phyloP scores from a whole-genome alignment of 352 stramenopile genomes.

The Globisporangium uncinulatum region DNA sequence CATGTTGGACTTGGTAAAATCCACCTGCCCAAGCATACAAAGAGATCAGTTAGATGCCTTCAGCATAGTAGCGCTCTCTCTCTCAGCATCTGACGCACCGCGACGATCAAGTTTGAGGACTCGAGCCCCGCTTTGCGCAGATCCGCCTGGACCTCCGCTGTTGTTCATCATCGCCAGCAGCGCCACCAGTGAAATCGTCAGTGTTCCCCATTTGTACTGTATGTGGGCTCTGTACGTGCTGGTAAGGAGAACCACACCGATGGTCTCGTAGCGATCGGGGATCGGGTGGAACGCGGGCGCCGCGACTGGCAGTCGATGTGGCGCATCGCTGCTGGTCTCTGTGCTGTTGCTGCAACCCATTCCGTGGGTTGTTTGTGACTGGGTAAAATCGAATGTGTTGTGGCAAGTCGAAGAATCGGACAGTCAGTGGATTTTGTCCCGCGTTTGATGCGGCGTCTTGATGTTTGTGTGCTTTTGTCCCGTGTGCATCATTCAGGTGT shows the following conservation, averaged over 20 bases:
- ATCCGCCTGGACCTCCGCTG: slow-evolving; percentile 25
- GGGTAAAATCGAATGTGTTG: too few relatives aligned
- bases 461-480: too few relatives aligned
- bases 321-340: not conserved
- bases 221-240: not conserved
- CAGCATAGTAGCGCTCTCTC: not conserved
- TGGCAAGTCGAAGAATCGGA: too few relatives aligned
- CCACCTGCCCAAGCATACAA: slow-evolving; percentile 25
- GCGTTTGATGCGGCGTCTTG: too few relatives aligned
- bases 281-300: slow-evolving; percentile 22
- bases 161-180: not conserved
- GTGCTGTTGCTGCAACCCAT: not conserved
- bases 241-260: slow-evolving; percentile 12
- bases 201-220: not conserved
- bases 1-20: slow-evolving; percentile 71
- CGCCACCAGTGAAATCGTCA: too few relatives aligned
- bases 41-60: not conserved
- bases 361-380: not conserved
- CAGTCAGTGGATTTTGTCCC: too few relatives aligned
- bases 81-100: slow-evolving; percentile 15
- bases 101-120: slow-evolving; percentile 67
- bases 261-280: slow-evolving; percentile 37
- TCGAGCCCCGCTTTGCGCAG: slow-evolving; percentile 33
- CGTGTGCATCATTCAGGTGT: too few relatives aligned
- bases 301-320: not conserved